A percentile compares a stretch with the other conserved stretches of the same genome.
Conservation (phyloP, 1,139 yeast genomes). For the Kodamaea alishanica region DNA sequence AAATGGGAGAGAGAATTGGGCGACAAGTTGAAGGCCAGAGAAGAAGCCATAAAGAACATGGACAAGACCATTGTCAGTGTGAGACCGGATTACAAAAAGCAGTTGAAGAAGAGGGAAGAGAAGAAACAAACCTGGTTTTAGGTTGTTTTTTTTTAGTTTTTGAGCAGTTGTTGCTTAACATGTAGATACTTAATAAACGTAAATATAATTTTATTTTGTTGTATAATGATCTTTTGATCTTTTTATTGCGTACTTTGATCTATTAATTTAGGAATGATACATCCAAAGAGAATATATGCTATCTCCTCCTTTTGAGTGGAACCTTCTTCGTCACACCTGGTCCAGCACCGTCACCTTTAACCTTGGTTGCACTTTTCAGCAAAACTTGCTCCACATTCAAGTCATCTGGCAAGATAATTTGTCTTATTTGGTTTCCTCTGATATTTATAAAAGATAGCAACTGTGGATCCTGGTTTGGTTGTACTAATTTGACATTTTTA, state of each 20-base stretch:
- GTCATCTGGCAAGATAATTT: slow-evolving; percentile 83
- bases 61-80: slow-evolving; percentile 67
- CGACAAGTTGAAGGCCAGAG: slow-evolving; percentile 57
- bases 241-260: background rate
- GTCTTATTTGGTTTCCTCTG: slow-evolving; percentile 87
- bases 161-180: background rate
- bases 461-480: slow-evolving; percentile 69
- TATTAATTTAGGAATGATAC: no score
- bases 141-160: background rate
- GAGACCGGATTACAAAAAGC: slow-evolving; percentile 60
- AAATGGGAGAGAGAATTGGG: slow-evolving; percentile 73
- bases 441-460: slow-evolving; percentile 75
- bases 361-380: slow-evolving; percentile 38
- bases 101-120: slow-evolving; percentile 48
- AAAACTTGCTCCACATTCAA: slow-evolving; percentile 75
- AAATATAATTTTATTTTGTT: background rate
- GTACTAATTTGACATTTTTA: slow-evolving; percentile 75
- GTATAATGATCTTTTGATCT: background rate
- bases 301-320: slow-evolving; percentile 21
- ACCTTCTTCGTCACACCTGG: slow-evolving; percentile 26
- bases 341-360: slow-evolving; percentile 42
- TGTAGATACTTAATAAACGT: background rate
- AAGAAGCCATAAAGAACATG: slow-evolving; percentile 65
- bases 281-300: slow-evolving; percentile 4
- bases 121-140: slow-evolving; percentile 48